Base-by-base conservation (phyloP, 2,329 filamentous ascomycete genomes). In the Waltergamsia citrina region DNA sequence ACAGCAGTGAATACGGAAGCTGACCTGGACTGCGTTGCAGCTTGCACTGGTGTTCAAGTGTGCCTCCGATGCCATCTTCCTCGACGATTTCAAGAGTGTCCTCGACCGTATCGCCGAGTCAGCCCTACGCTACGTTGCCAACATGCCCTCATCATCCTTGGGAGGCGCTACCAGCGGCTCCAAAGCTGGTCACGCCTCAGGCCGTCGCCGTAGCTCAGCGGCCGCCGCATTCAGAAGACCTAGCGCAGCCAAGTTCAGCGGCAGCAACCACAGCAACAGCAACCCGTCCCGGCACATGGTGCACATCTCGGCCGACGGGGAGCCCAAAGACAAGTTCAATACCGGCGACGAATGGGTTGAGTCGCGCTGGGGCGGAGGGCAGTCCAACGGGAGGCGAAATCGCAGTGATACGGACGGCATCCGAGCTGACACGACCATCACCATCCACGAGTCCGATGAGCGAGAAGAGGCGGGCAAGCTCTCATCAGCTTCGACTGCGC, bases 11-110 rank as follows among this genome's bases (percentile, higher is more conserved):
- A 26, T 15, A 4, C 14, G 7, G 9, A 12, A 26, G 17, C 11
- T 11, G 23, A 18, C 28, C 26, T 15, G 10, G 28, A 21, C 16
- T 16, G 17, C 23, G 18, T 19, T 20, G 11, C 17, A 42, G 41
- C 35, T 43, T 16, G 41, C 41, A 10, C 37, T 43, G 23, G 41
- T 43, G 18, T 43, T 43, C 35, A 42, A 42, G 28, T 42, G 40
- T 18, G 40, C 40, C 23, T 37, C 40, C 29, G 40, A 42, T 20
- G 38, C 34, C 30, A 40, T 42, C 21, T 42, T 42, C 34, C 37
- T 42, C 32, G 40, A 42, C 34, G 40, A 42, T 35, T 42, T 42
- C 37, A 42, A 42, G 29, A 35, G 29, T 22, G 40, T 42, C 5
- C 37, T 42, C 24, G 40, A 42, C 29, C 32, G 32, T 17, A 39